Evolutionary conservation across 176 grass and related monocot genomes (phyloP).

Genomic region (Oryza brachyantha): DNA sequence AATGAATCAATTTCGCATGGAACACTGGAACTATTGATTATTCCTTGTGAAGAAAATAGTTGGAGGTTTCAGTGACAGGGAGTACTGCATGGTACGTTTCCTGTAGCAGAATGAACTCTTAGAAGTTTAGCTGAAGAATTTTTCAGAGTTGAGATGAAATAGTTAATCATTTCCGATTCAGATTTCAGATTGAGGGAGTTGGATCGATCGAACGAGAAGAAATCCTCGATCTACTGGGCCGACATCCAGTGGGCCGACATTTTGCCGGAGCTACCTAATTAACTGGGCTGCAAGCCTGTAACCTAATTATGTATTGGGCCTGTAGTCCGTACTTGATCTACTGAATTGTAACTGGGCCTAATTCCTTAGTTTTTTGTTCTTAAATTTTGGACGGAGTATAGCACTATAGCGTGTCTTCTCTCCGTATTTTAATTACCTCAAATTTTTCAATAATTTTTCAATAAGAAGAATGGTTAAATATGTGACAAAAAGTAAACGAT

Average conservation of each 20-base stretch:
- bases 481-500: too few relatives aligned
- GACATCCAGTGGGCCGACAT: background rate
- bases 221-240: background rate
- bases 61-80: background rate
- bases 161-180: background rate
- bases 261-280: background rate
- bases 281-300: background rate
- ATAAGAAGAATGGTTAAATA: too few relatives aligned
- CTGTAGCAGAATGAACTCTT: background rate
- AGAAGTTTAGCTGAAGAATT: too few relatives aligned
- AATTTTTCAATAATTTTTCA: too few relatives aligned
- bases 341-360: background rate
- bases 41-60: background rate
- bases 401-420: too few relatives aligned
- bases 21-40: background rate
- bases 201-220: too few relatives aligned
- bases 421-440: too few relatives aligned
- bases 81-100: background rate
- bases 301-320: background rate
- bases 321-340: background rate
- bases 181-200: background rate
- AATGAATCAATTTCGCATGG: background rate
- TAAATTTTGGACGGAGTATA: too few relatives aligned
- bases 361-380: too few relatives aligned
- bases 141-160: background rate